Base-by-base conservation (phyloP, 139 green algal species). In the Yamagishiella unicocca region DNA sequence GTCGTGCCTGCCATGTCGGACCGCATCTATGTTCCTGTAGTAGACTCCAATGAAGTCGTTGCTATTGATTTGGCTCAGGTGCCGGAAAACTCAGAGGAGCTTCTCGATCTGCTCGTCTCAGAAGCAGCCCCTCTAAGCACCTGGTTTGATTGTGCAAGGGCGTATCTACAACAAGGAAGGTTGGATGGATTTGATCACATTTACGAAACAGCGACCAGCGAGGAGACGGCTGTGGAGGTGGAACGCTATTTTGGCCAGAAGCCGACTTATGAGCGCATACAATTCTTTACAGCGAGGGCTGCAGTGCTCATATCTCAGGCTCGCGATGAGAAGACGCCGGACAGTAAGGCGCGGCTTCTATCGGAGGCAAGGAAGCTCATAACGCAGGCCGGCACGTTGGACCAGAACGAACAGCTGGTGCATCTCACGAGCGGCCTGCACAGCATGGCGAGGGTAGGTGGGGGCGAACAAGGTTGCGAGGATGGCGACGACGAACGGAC, bases 141-240 rank as follows among this genome's bases (percentile, higher is more conserved):
- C 0, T 98, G 96, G 96, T 90, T 96, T 19, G 93, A 95, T 40
- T 90, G 93, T 31, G 95, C 95, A 0, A 91, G 92, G 55, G 95
- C 94, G 6, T 96, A 95, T 82, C 87, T 98, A 29, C 75, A 91
- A 3, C 77, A 90, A n/a, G 93, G 89, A 33, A 86, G 79, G 2
- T 68, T 92, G 4, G 62, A 89, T 31, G 83, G 77, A 2, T 93
- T 93, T 55, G 43, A 84, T 19, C 54, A 75, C 25, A 93, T 93
- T 1, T 91, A 80, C 27, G 58, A 87, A 81, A 82, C 87, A 86
- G 73, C 84, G 14, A 89, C 67, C 9, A 87, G 73, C 10, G 54
- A 88, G 4, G 90, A 92, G 33, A 85, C 43, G 9, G 76, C 78
- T 17, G 86, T 66, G 37, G 87, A 93, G 70, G 88, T 91, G 29